Conservation (phyloP, 805 yeast species). For the Candida verbasci region DNA sequence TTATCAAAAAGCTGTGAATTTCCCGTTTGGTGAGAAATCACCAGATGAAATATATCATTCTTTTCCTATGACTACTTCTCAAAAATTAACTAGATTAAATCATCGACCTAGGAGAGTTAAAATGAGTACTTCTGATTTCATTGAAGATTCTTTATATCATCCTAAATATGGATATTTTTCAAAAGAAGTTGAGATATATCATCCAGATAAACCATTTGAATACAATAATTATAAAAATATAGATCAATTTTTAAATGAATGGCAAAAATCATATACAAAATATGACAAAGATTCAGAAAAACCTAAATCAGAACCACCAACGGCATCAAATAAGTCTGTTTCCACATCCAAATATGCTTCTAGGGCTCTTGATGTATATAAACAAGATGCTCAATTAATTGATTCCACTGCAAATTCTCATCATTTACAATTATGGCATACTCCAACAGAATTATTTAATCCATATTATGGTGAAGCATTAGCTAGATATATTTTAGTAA, state of each 20-base stretch:
- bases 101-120: slow-evolving; percentile 58
- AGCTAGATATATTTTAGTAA: slow-evolving; percentile 72
- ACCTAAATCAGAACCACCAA: not conserved
- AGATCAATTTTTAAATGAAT: slow-evolving; percentile 64
- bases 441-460: slow-evolving; percentile 81
- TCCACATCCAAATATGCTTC: slow-evolving; percentile 26
- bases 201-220: slow-evolving; percentile 60
- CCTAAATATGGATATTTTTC: slow-evolving; percentile 81
- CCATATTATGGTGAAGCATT: slow-evolving; percentile 84
- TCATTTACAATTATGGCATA: slow-evolving; percentile 77
- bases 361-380: slow-evolving; percentile 22
- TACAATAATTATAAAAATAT: slow-evolving; percentile 53
- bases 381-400: slow-evolving; percentile 17
- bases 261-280: slow-evolving; percentile 59
- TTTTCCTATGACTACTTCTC: slow-evolving; percentile 31
- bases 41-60: slow-evolving; percentile 38
- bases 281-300: slow-evolving; percentile 32
- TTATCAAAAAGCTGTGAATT: slow-evolving; percentile 37
- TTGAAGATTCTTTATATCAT: slow-evolving; percentile 80
- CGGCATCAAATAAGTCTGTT: slow-evolving; percentile 2
- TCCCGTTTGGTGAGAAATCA: slow-evolving; percentile 32
- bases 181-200: slow-evolving; percentile 72
- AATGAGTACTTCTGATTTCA: slow-evolving; percentile 75
- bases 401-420: slow-evolving; percentile 24
- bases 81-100: slow-evolving; percentile 26